Evolutionary conservation across 257 asterid species (phyloP).

Genomic region (Orobanche coerulescens): DNA sequence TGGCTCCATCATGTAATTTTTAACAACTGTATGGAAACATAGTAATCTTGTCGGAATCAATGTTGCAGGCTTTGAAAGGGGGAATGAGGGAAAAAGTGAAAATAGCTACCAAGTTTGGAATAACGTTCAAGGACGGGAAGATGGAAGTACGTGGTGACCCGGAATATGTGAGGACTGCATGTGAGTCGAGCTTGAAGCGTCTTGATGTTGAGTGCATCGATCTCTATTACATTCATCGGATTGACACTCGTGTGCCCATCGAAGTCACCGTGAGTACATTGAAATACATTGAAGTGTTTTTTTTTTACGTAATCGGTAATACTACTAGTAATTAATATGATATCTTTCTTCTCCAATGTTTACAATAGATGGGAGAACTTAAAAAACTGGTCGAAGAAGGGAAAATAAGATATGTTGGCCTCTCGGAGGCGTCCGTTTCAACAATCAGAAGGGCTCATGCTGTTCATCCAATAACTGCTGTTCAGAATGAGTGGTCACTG

Average conservation of each 20-base stretch:
- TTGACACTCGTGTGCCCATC: background rate
- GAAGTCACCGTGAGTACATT: background rate
- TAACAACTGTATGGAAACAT: background rate
- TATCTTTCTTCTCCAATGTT: too few species aligned
- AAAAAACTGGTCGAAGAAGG: constrained; percentile 71
- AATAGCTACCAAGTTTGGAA: background rate
- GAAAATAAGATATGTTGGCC: constrained; percentile 58
- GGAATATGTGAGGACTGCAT: background rate
- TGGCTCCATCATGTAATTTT: too few species aligned
- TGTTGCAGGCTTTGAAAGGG: background rate
- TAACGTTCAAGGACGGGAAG: background rate
- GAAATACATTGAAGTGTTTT: too few species aligned
- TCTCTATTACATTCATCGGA: background rate
- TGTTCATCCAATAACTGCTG: constrained; percentile 64
- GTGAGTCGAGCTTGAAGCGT: background rate
- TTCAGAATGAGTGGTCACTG: constrained; percentile 58
- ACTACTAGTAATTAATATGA: too few species aligned
- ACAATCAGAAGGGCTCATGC: constrained; percentile 76
- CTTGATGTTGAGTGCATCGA: background rate
- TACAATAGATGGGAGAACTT: constrained; percentile 57
- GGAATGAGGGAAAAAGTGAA: background rate
- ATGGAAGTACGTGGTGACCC: background rate
- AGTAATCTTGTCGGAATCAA: background rate
- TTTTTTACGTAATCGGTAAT: too few species aligned
- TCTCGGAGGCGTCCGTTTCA: constrained; percentile 64